phyloP scores from a whole-genome alignment of 2,329 filamentous ascomycete genomes.

The Fusarium begoniae region DNA sequence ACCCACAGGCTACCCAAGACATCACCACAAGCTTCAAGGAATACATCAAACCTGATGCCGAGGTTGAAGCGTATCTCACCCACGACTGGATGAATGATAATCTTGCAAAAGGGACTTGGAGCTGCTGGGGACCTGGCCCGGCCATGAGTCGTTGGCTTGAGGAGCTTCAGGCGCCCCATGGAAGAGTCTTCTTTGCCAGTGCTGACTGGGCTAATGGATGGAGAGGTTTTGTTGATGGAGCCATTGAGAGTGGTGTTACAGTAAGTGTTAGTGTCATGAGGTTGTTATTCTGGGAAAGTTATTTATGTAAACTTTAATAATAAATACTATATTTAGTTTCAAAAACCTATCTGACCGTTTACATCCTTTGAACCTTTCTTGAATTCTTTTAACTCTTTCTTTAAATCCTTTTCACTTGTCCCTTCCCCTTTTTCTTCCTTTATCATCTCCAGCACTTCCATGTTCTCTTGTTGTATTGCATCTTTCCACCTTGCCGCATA shows the following conservation, averaged over 20 bases:
- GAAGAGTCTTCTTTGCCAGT: conserved; percentile 31
- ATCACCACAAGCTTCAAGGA: conserved; percentile 9
- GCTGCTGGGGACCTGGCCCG: conserved; percentile 25
- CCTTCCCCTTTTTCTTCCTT: too few relatives aligned
- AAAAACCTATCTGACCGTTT: too few relatives aligned
- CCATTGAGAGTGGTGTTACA: conserved; percentile 28
- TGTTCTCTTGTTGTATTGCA: too few relatives aligned
- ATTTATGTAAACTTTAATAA: background rate
- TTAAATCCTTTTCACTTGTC: too few relatives aligned
- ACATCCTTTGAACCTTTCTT: too few relatives aligned
- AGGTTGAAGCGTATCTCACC: conserved; percentile 29
- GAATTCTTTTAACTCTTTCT: too few relatives aligned
- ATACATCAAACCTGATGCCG: background rate
- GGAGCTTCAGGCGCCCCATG: conserved; percentile 24
- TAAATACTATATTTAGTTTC: too few relatives aligned
- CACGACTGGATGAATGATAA: conserved; percentile 35
- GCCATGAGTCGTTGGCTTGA: conserved; percentile 7
- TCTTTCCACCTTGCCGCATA: too few relatives aligned
- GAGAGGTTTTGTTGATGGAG: conserved; percentile 39
- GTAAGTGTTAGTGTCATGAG: background rate
- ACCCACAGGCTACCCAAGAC: background rate
- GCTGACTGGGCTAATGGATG: conserved; percentile 38
- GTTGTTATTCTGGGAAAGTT: background rate
- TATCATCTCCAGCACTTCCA: too few relatives aligned
- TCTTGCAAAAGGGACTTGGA: conserved; percentile 23